These are phyloP conservation scores for Cladosporium oxysporum DNA, from an alignment of 2,329 filamentous ascomycete genomes.

Conservation along the genomic window DNA sequence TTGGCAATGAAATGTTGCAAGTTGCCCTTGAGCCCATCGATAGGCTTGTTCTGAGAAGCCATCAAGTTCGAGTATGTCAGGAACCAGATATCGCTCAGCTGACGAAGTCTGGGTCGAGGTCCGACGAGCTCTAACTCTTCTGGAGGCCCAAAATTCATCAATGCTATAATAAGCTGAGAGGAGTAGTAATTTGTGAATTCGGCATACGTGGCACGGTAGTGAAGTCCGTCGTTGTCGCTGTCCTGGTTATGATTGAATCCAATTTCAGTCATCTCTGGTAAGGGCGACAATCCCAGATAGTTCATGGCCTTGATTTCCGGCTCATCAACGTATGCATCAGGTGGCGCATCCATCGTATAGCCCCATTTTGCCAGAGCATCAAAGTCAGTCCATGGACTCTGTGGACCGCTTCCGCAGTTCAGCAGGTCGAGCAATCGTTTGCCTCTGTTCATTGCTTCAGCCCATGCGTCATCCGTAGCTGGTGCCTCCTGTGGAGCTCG, in stretches of 20 bases:
- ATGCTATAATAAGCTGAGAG: background rate
- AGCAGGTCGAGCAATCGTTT: slow-evolving; percentile 9
- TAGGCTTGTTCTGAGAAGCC: slow-evolving; percentile 2
- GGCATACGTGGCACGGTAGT: background rate
- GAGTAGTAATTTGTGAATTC: background rate
- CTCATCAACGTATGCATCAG: background rate
- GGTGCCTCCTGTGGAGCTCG: background rate
- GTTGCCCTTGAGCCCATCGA: slow-evolving; percentile 2
- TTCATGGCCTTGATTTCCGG: background rate
- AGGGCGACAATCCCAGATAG: background rate
- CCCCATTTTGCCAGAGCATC: slow-evolving; percentile 13
- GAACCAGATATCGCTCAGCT: slow-evolving; percentile 23
- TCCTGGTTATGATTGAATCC: background rate
- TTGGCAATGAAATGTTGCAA: background rate
- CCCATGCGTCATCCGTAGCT: background rate
- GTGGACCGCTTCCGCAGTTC: background rate
- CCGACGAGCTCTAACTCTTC: background rate
- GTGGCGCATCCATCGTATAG: background rate
- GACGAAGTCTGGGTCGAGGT: slow-evolving; percentile 9
- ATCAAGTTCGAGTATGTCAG: slow-evolving; percentile 21
- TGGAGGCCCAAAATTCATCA: background rate
- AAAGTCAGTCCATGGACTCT: slow-evolving; percentile 17
- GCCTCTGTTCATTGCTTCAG: background rate
- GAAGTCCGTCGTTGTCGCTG: background rate
- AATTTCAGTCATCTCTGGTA: background rate